A percentile compares a stretch with the other conserved stretches of the same genome.
Evolutionary conservation across 2,329 filamentous ascomycete species (phyloP).

Genomic region (Stachybotrys elegans): DNA sequence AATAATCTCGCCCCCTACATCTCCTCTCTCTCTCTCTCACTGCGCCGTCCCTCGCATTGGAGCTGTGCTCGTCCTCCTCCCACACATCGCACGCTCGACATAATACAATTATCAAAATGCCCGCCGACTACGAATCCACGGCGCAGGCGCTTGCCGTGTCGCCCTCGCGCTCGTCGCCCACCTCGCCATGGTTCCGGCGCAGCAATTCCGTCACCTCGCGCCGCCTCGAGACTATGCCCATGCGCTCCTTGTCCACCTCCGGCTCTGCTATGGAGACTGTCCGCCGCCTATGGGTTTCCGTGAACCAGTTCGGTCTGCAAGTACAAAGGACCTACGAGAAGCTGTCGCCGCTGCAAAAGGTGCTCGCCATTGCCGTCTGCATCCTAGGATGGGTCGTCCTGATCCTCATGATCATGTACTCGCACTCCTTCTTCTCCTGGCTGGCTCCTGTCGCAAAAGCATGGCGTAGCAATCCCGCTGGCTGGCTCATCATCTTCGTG

Average conservation of each 20-base stretch:
- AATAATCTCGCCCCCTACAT: no score
- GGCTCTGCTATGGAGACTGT: slow-evolving; percentile 16
- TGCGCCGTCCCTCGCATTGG: no score
- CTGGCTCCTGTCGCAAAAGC: slow-evolving; percentile 67
- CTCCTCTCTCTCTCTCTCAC: no score
- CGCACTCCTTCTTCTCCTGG: slow-evolving; percentile 71
- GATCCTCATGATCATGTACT: slow-evolving; percentile 71
- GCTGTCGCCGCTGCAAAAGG: slow-evolving; percentile 57
- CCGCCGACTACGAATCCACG: slow-evolving; percentile 45
- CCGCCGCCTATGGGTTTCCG: slow-evolving; percentile 27
- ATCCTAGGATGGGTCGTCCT: slow-evolving; percentile 48
- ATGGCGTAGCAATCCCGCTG: slow-evolving; percentile 70
- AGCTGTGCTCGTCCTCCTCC: slow-evolving; percentile 1
- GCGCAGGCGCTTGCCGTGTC: slow-evolving; percentile 44
- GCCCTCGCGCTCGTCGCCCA: slow-evolving; percentile 24
- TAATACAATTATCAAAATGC: slow-evolving; percentile 36
- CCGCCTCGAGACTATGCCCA: slow-evolving; percentile 39
- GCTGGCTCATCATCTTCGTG: slow-evolving; percentile 71
- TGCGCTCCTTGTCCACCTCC: slow-evolving; percentile 17
- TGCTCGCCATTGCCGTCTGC: slow-evolving; percentile 47
- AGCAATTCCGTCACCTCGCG: slow-evolving; percentile 18
- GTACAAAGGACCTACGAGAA: slow-evolving; percentile 45
- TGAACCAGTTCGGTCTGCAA: slow-evolving; percentile 38
- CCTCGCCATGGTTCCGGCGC: slow-evolving; percentile 18
- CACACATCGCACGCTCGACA: not conserved